Conservation (phyloP, 2,329 filamentous ascomycete species). For the Arthrinium puccinioides region DNA sequence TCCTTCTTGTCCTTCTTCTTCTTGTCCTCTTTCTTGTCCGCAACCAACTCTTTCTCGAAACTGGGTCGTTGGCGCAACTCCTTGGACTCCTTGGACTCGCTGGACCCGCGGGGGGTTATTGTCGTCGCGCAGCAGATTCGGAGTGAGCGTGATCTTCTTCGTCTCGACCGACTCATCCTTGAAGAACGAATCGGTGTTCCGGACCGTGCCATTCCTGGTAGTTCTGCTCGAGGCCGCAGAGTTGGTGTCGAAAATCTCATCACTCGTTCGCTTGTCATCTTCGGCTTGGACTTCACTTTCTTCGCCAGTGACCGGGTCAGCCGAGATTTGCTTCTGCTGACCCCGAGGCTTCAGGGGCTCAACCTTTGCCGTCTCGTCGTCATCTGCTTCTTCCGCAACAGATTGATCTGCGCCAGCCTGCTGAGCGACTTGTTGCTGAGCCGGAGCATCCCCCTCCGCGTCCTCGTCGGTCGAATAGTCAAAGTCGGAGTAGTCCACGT, state of each 20-base stretch:
- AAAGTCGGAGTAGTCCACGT: constrained; percentile 79
- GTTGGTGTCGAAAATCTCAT: constrained; percentile 58
- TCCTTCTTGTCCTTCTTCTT: constrained; percentile 57
- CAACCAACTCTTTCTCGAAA: constrained; percentile 41
- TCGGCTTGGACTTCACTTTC: constrained; percentile 25
- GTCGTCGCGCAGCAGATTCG: constrained; percentile 84
- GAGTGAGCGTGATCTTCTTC: constrained; percentile 94
- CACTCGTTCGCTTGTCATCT: constrained; percentile 43
- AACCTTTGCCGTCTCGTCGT: constrained; percentile 48
- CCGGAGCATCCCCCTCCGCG: constrained; percentile 38
- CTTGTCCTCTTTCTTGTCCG: constrained; percentile 50
- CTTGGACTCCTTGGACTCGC: constrained; percentile 26
- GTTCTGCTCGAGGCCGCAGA: constrained; percentile 45
- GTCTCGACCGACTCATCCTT: constrained; percentile 93
- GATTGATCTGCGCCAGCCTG: constrained; percentile 19
- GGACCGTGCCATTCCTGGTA: constrained; percentile 77
- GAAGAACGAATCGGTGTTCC: constrained; percentile 95
- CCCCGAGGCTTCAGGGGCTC: constrained; percentile 45
- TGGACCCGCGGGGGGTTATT: constrained; percentile 41
- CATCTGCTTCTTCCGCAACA: constrained; percentile 22
- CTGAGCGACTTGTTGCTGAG: constrained; percentile 22
- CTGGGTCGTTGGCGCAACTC: constrained; percentile 48
- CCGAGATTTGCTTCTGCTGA: constrained; percentile 30
- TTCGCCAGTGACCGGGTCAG: constrained; percentile 24
- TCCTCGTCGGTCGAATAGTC: constrained; percentile 78